Evolutionary conservation across 257 asterid species (phyloP).

Genomic region (Phtheirospermum japonicum): DNA sequence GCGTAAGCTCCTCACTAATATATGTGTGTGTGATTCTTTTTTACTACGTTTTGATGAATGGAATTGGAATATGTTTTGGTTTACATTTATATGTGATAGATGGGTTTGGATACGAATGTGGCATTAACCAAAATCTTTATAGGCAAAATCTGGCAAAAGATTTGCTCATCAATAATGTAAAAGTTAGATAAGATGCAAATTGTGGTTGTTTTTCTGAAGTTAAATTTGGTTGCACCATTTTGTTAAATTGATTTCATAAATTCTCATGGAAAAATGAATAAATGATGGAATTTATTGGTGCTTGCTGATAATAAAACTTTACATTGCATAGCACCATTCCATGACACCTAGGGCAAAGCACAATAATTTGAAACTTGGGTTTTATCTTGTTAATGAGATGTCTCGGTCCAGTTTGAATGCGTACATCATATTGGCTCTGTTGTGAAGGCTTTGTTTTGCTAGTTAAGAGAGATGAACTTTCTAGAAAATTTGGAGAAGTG

Average conservation of each 20-base stretch:
- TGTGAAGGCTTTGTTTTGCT: background rate
- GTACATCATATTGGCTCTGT: background rate
- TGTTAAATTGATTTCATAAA: background rate
- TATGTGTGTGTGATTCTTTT: background rate
- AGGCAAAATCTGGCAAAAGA: background rate
- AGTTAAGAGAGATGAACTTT: background rate
- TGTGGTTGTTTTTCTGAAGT: background rate
- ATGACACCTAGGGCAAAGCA: background rate
- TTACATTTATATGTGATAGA: background rate
- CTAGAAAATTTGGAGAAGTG: background rate
- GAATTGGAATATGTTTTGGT: background rate
- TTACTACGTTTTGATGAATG: conserved; percentile 17
- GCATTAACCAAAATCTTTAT: background rate
- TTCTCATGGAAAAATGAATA: background rate
- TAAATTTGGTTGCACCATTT: background rate
- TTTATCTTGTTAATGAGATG: background rate
- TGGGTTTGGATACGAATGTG: background rate
- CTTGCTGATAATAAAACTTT: background rate
- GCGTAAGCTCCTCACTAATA: conserved; percentile 57
- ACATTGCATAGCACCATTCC: background rate
- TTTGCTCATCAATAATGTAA: background rate
- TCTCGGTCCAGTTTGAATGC: background rate
- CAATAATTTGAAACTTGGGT: background rate
- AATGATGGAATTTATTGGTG: background rate
- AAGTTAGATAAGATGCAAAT: conserved; percentile 1